phyloP scores from a whole-genome alignment of 305 asterid genomes.

The Solanum hybrid region DNA sequence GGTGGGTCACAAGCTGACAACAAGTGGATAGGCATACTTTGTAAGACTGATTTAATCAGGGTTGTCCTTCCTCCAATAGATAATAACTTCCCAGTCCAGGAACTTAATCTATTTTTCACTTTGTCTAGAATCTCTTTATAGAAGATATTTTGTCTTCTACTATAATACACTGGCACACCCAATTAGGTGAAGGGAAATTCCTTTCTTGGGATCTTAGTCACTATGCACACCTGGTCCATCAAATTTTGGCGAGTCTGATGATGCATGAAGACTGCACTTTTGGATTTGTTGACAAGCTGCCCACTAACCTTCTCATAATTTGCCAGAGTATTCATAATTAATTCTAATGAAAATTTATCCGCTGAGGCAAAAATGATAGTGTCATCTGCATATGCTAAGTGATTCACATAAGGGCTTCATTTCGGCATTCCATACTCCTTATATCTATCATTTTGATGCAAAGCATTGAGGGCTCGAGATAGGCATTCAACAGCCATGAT shows the following conservation, averaged over 20 bases:
- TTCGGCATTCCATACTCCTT: background rate
- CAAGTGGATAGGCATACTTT: background rate
- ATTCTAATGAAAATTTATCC: background rate
- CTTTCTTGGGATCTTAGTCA: background rate
- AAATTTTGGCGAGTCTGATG: too few species aligned
- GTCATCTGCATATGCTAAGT: background rate
- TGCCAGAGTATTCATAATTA: background rate
- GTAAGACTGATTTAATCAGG: background rate
- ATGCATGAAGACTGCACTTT: background rate
- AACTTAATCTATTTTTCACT: background rate
- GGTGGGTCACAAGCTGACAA: background rate
- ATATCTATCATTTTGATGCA: background rate
- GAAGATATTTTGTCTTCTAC: background rate
- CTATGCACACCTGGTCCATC: background rate
- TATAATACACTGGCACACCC: background rate
- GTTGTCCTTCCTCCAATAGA: background rate
- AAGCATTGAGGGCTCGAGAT: background rate
- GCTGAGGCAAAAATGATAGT: background rate
- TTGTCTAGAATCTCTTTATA: background rate
- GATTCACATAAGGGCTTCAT: background rate
- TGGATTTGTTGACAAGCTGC: background rate
- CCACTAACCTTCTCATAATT: background rate
- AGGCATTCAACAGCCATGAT: background rate
- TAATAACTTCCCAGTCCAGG: background rate
- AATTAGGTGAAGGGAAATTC: background rate